phyloP scores from a whole-genome alignment of 768 basidiomycete species.

The Lactarius indigo region DNA sequence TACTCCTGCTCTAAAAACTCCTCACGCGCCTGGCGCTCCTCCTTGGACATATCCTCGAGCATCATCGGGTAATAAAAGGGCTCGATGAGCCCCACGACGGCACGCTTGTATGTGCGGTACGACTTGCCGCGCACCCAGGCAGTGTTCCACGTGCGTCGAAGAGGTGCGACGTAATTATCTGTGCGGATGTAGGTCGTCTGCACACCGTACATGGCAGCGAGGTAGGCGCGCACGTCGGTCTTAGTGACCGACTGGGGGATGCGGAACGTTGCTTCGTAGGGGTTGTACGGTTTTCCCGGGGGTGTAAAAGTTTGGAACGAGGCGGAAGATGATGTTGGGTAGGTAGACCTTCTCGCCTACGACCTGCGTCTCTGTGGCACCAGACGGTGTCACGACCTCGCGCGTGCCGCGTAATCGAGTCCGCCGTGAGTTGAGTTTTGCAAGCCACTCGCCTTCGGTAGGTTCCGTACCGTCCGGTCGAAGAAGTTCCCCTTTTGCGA shows the following conservation, averaged over 20 bases:
- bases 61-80: conserved; percentile 92
- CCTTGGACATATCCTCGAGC: conserved; percentile 68
- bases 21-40: conserved; percentile 52
- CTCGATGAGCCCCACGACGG: conserved; percentile 85
- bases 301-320: conserved; percentile 84
- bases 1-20: conserved; percentile 65
- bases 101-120: conserved; percentile 78
- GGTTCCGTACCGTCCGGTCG: conserved; percentile 33
- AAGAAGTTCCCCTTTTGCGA: conserved; percentile 48
- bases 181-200: conserved; percentile 92
- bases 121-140: conserved; percentile 32
- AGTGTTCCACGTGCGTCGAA: conserved; percentile 32
- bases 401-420: conserved; percentile 66
- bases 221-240: conserved; percentile 85
- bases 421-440: conserved; percentile 52
- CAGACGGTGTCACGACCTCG: conserved; percentile 35
- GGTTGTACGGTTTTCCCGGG: conserved; percentile 79
- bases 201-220: conserved; percentile 81
- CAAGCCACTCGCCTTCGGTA: conserved; percentile 58
- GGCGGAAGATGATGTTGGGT: conserved; percentile 78
- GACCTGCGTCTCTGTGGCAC: conserved; percentile 47
- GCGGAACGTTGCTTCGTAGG: conserved; percentile 92
- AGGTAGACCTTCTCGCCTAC: conserved; percentile 85
- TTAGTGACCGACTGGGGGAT: conserved; percentile 88
- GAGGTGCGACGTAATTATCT: conserved; percentile 76